Evolutionary conservation across 2,329 filamentous ascomycete genomes (phyloP), one percentile per base, ranked within the genome.

Genomic region (Aquanectria penicillioides): DNA sequence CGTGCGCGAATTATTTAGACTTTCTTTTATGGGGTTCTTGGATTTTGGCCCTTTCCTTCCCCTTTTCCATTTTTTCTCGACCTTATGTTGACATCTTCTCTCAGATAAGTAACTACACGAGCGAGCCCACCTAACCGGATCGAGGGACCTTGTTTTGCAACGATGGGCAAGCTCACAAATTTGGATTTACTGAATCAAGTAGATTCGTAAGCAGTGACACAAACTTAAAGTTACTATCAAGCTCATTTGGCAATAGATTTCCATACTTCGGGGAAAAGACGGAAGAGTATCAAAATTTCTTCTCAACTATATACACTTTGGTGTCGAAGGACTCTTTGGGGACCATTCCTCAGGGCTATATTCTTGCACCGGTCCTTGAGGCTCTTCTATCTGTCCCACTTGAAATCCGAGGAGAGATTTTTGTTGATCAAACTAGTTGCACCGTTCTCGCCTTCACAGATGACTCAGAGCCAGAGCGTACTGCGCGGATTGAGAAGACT

Each of bases 1-100:
- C 41, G 41, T 46, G 41, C 26, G 41, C 41, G 41, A 46, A 46
- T 33, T 46, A 33, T 22, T 46, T n/a, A n/a, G n/a, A n/a, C n/a
- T n/a, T n/a, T n/a, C n/a, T n/a, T n/a, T n/a, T n/a, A n/a, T n/a
- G n/a, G n/a, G n/a, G n/a, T n/a, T 46, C 17, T 15, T 23, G 26
- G 23, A 46, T 33, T 38, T 6, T 38, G 36, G 23, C 9, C 41
- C 41, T 46, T 46, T 31, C 33, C 41, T 46, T 46, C 12, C n/a
- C n/a, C n/a, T 9, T 23, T 31, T n/a, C 2, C 11, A 33, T 15
- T 33, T n/a, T n/a, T n/a, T 33, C 28, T 18, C 12, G 17, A 4
- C 41, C 11, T 15, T 20, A 33, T 13, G 6, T 12, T 12, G 15
- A 33, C 12, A 33, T 33, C 12, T 33, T n/a, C n/a, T n/a, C n/a